Base-by-base conservation (phyloP, 805 yeast genomes). In the Saccharomycodes ludwigii region DNA sequence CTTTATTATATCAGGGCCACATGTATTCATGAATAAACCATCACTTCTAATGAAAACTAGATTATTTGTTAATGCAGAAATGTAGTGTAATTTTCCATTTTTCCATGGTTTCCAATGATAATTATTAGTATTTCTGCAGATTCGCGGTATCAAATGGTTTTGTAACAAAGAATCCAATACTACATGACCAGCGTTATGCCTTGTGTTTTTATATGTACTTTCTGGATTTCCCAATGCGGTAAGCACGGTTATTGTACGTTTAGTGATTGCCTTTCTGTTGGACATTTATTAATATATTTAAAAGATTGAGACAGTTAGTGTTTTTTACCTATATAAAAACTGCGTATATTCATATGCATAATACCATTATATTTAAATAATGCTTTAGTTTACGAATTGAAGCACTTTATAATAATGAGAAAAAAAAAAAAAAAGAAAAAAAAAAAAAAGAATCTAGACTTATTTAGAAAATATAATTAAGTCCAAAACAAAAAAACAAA, bases 21-120 rank as follows among this genome's bases (percentile, higher is more conserved):
- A 74, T 1, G 66, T 34, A 48, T 84, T 84, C 91, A 85, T 85
- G 40, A 52, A 74, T 18, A 40, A 41, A 2, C 71, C 59, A 11
- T 58, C 57, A n/a, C 68, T 62, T 29, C 76, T 66, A 37, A 71
- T 64, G 39, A 68, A 66, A 7, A 68, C 37, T 18, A 72, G 46
- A 18, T 58, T 54, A 0, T 51, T 36, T 9, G 39, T 33, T 2
- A 43, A 35, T 2, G 40, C n/a, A n/a, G n/a, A n/a, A n/a, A n/a
- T n/a, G n/a, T n/a, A n/a, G n/a, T n/a, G n/a, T n/a, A n/a, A n/a
- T n/a, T n/a, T n/a, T n/a, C n/a, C n/a, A n/a, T n/a, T n/a, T n/a
- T n/a, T n/a, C n/a, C n/a, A n/a, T n/a, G n/a, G n/a, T n/a, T 25
- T 41, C 40, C 18, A 31, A 25, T 25, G 19, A 14, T 4, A n/a